Evolutionary conservation across 225 moss, liverwort and hornwort genomes (phyloP), one percentile per base, ranked within the genome.

Genomic region (Anthoceros angustus): DNA sequence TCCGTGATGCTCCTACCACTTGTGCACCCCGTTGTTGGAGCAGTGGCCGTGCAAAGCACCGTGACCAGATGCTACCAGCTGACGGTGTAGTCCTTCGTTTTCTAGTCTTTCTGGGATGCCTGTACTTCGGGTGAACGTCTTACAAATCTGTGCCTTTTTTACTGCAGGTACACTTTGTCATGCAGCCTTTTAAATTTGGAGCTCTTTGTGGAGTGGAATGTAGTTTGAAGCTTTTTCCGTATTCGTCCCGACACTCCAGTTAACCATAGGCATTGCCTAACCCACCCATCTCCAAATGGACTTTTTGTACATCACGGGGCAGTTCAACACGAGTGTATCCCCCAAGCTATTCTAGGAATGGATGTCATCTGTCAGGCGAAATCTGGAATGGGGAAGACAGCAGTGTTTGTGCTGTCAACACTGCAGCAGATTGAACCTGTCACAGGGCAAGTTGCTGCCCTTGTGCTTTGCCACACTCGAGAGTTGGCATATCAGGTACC

Each of bases 321-420:
- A 93, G 93, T 93, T 74, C 93, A 93, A 87, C 93, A 93, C 71
- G 93, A 93, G 75, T 93, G 93, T 69, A 93, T 93, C 38, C 93
- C 93, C 32, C 93, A 93, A 74, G 93, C 93, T 11, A 93, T 93
- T 61, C 80, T 93, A 69, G 93, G 93, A 69, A 93, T 93, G 93
- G 93, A 93, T 70, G 93, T 93, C 21, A 93, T 93, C 32, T 93
- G 93, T 41, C 93, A 93, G 79, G 93, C 93, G 5, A 93, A 93
- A 67, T 93, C 93, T 42, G 93, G 93, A 70, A 93, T 93, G 93
- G 93, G 93, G 1, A 93, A 93, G 76, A 93, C 93, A 0, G 93
- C 93, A 8, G 93, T 93, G 24, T 93, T 93, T 72, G 93, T 93
- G 2, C 73, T 90, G 39, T 93, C 93, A 43, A 93, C 93, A 42